Base-by-base conservation (phyloP, 768 basidiomycete genomes). In the Kwoniella sp. region DNA sequence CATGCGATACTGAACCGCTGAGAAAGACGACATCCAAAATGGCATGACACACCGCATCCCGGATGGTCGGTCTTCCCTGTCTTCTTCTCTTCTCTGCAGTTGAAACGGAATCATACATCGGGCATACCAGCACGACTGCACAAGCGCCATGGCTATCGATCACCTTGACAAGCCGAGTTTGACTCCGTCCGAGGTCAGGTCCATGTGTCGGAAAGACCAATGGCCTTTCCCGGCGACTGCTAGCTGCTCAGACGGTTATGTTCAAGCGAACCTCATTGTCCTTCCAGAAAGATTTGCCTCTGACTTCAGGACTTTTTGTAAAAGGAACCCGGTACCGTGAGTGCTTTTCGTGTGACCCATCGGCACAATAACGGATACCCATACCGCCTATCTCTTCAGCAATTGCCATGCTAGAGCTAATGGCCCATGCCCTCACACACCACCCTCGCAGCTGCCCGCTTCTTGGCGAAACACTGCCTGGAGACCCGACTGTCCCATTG, bases 241-340 rank as follows among this genome's bases (percentile, higher is more conserved):
- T 5, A 67, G 68, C 23, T 28, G 61, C 30, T 58, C 61, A 25
- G 51, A 41, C 0, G 73, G 67, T 12, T 53, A 61, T 54, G 69
- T 70, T 0, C 77, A 79, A 47, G 75, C 67, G 3, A 79, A 79
- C 68, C 56, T 79, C 4, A 53, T 79, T 58, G 59, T 75, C 61
- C 55, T 79, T 0, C 73, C 72, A 5, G 2, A 50, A 13, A 63
- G 51, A 51, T 73, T 71, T 55, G 77, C 73, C 7, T 60, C 45
- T 34, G 73, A 79, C 65, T 79, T 79, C 41, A 60, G 77, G 15
- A 38, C 45, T 4, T 61, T 79, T 0, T 79, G 77, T 55, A 37
- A 51, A n/a, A 70, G 70, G 13, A 79, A 79, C 29, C 77, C 77
- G 0, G 73, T 76, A 5, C 67, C 73, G n/a, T 45, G 41, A 45